Percentiles rank a stretch among this genome's conserved stretches.
phyloP scores from a whole-genome alignment of 2,329 filamentous ascomycete genomes.

The Triangularia setosa region DNA sequence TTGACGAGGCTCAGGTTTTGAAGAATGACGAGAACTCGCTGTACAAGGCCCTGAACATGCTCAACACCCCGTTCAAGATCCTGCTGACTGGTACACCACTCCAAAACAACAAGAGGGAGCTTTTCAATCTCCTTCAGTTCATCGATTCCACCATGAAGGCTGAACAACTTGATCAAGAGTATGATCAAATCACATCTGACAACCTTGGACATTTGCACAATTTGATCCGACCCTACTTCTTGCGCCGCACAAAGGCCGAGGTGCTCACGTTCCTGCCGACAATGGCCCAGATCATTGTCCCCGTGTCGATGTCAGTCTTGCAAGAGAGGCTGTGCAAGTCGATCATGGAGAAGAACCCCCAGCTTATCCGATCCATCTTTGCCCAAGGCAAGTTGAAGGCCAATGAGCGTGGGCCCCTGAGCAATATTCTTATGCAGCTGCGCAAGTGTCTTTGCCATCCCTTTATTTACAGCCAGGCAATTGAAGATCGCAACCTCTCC shows the following conservation, averaged over 20 bases:
- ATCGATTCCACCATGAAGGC: constrained; percentile 71
- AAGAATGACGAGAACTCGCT: constrained; percentile 88
- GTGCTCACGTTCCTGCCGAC: constrained; percentile 89
- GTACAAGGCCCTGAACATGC: constrained; percentile 67
- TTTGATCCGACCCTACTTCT: constrained; percentile 69
- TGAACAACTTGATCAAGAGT: constrained; percentile 68
- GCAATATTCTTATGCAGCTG: constrained; percentile 93
- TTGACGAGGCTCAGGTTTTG: constrained; percentile 91
- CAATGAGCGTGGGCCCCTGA: constrained; percentile 73
- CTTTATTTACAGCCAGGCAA: constrained; percentile 85
- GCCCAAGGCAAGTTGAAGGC: constrained; percentile 58
- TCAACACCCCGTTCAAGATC: constrained; percentile 78
- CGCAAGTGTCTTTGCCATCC: constrained; percentile 94
- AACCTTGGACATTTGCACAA: constrained; percentile 78
- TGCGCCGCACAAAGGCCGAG: constrained; percentile 78
- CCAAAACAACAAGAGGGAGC: constrained; percentile 90
- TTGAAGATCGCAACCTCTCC: constrained; percentile 74
- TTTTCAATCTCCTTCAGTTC: constrained; percentile 97
- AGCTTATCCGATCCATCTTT: constrained; percentile 85
- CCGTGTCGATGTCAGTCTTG: constrained; percentile 89
- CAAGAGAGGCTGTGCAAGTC: constrained; percentile 94
- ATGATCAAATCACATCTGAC: constrained; percentile 72
- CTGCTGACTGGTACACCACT: constrained; percentile 88
- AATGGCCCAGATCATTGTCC: constrained; percentile 91
- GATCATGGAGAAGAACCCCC: constrained; percentile 84